Conservation (phyloP, 306 rosid genomes). For the Citrullus amarus region DNA sequence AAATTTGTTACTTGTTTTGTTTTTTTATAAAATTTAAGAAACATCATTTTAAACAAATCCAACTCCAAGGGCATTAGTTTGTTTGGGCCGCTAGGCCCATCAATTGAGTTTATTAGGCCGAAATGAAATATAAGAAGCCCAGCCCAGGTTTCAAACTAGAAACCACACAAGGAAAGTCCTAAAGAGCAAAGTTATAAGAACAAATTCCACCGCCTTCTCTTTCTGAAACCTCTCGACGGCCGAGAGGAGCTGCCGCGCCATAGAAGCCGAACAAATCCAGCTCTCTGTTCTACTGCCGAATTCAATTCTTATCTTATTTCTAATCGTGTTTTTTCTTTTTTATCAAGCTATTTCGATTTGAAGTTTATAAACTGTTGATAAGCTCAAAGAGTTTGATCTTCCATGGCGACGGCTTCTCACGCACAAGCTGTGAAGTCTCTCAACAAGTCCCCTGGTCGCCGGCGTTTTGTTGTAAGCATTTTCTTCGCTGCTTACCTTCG, state of each 20-base stretch:
- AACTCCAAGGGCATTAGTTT: too few species aligned
- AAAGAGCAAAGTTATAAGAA: not conserved
- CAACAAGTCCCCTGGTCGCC: conserved; percentile 59
- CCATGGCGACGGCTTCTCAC: conserved; percentile 58
- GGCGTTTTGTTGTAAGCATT: conserved; percentile 58
- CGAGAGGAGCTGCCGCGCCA: not conserved
- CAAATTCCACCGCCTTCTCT: not conserved
- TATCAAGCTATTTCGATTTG: not conserved
- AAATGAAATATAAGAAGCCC: not conserved
- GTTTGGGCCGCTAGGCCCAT: not conserved
- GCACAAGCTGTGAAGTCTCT: conserved; percentile 85
- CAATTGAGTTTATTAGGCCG: not conserved
- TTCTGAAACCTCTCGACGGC: not conserved
- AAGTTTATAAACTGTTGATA: not conserved
- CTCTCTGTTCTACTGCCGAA: not conserved
- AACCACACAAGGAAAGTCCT: not conserved
- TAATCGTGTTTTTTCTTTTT: not conserved
- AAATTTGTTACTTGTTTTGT: too few species aligned
- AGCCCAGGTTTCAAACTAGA: not conserved
- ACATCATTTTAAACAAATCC: too few species aligned
- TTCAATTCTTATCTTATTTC: not conserved
- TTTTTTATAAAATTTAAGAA: too few species aligned
- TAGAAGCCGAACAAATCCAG: not conserved
- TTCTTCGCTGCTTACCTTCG: not conserved
- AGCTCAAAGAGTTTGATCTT: not conserved